Base-by-base conservation (phyloP, 345 rosid genomes). In the Hypericum androsaemum region DNA sequence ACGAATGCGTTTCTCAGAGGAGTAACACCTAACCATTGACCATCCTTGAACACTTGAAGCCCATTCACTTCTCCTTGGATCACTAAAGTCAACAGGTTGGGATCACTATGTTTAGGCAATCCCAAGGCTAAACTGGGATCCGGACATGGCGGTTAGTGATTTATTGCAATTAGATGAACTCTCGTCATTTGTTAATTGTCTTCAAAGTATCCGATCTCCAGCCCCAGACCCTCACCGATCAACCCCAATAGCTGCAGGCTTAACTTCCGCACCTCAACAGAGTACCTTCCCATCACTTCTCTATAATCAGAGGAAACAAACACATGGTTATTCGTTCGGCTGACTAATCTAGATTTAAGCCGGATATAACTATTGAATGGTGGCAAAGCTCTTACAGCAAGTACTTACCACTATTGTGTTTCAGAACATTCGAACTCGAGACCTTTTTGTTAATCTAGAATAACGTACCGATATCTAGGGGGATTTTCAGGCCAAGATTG, bases 101-200 rank as follows among this genome's bases (percentile, higher is more conserved):
- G 58, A 52, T 77, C 71, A 8, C 62, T 10, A 7, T 71, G 77
- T 39, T 51, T 64, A 6, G 66, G 53, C 16, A 63, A 32, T 56
- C 77, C 79, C n/a, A 74, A 39, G 28, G 70, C 61, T 52, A 72
- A 56, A 36, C 66, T 67, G 12, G 77, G 79, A 10, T 72, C 60
- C 10, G 74, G 75, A 54, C 75, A 74, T 1, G 77, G 63, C 0
- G 72, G 76, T 41, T 66, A 63, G 58, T 59, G 39, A 43, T 74
- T 68, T 2, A 68, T 32, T 9, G 54, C 14, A 50, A 71, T 32
- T 35, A 71, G 16, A 9, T 42, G 55, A 5, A 7, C 50, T 61
- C 47, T 41, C 32, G 15, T 53, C 8, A 58, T 40, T 12, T 22
- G 32, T 22, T 22, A 1, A 22, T 52, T 55, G 28, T 53, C 51